Evolutionary conservation across 106 monocot species (phyloP).

Genomic region (Dendrobium huoshanense): DNA sequence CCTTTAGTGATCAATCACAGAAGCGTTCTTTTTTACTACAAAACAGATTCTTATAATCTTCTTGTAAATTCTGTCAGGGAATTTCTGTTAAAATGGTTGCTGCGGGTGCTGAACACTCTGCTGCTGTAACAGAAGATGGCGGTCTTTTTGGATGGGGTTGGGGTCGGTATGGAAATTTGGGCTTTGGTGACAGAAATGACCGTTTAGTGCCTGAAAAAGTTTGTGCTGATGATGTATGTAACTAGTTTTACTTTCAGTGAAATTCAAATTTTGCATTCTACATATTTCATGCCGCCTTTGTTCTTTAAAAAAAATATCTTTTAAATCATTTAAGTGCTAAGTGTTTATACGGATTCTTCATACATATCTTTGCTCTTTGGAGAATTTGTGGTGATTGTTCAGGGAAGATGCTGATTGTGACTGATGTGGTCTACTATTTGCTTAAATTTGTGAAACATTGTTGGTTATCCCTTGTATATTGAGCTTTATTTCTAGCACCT

Average conservation of each 20-base stretch:
- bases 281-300: too few species aligned
- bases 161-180: constrained; percentile 97
- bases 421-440: too few species aligned
- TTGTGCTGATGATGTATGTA: constrained; percentile 45
- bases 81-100: constrained; percentile 90
- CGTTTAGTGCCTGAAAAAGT: constrained; percentile 84
- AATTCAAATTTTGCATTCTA: background rate
- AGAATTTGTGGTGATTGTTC: too few species aligned
- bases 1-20: background rate
- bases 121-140: constrained; percentile 92
- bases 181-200: constrained; percentile 85
- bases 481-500: too few species aligned
- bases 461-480: too few species aligned
- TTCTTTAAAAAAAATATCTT: too few species aligned
- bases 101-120: constrained; percentile 94
- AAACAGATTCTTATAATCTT: background rate
- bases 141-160: constrained; percentile 98
- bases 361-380: too few species aligned
- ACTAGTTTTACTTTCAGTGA: background rate
- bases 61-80: constrained; percentile 39
- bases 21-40: background rate
- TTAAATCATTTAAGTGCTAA: too few species aligned
- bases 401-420: too few species aligned
- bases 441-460: too few species aligned
- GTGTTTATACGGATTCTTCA: too few species aligned